A percentile compares a stretch with the other conserved stretches of the same genome.
These are phyloP conservation scores for Lactarius tabidus DNA, from an alignment of 768 basidiomycete genomes.

Conservation along the genomic window DNA sequence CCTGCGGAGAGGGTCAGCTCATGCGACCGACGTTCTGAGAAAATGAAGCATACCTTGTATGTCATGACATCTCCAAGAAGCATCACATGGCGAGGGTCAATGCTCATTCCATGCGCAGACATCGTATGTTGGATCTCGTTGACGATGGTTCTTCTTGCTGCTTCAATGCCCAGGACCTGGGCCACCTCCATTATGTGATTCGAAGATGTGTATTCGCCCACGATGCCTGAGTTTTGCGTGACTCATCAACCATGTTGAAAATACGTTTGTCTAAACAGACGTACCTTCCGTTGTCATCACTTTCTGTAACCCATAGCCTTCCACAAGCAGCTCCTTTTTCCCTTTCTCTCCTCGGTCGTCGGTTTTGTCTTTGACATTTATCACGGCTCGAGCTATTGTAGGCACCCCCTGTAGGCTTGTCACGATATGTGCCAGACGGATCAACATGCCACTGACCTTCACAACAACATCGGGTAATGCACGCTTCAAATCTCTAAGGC, in stretches of 20 bases:
- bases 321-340: slow-evolving; percentile 89
- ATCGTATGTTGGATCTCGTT: slow-evolving; percentile 98
- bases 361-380: slow-evolving; percentile 90
- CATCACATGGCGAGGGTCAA: slow-evolving; percentile 99
- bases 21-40: not conserved
- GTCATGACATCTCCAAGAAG: slow-evolving; percentile 97
- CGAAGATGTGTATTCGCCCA: slow-evolving; percentile 88
- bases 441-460: slow-evolving; percentile 51
- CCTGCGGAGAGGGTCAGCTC: slow-evolving; percentile 43
- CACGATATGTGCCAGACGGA: not conserved
- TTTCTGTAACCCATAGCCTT: slow-evolving; percentile 94
- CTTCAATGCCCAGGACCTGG: slow-evolving; percentile 96
- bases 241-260: not conserved
- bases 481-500: slow-evolving; percentile 82
- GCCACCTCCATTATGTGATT: slow-evolving; percentile 98
- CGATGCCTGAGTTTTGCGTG: slow-evolving; percentile 56
- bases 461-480: slow-evolving; percentile 82
- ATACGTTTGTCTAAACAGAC: slow-evolving; percentile 19
- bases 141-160: slow-evolving; percentile 89
- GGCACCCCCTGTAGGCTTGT: slow-evolving; percentile 64
- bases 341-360: slow-evolving; percentile 75
- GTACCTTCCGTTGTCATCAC: slow-evolving; percentile 96
- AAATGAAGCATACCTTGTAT: slow-evolving; percentile 67
- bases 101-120: slow-evolving; percentile 96
- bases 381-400: slow-evolving; percentile 87